Percentiles rank a stretch among this genome's conserved stretches.
Conservation (phyloP, 2,329 filamentous ascomycete species). For the Aspergillus neoniger region DNA sequence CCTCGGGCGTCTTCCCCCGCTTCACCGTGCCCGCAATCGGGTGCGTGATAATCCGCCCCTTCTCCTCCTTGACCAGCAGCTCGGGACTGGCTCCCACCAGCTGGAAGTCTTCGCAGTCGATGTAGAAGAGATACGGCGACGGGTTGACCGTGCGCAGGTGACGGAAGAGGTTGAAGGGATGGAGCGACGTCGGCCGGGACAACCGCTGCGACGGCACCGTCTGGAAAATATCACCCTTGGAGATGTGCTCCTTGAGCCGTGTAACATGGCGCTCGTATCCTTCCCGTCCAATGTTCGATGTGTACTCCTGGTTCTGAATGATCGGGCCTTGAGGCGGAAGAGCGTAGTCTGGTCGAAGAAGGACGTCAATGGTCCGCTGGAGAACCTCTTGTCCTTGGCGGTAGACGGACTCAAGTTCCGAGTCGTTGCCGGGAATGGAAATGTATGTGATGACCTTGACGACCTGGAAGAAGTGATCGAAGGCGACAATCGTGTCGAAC, state of each 20-base stretch:
- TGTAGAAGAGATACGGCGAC: conserved; percentile 94
- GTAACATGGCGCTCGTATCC: conserved; percentile 93
- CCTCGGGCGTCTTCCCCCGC: conserved; percentile 75
- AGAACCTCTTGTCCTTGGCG: conserved; percentile 66
- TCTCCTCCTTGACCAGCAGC: conserved; percentile 87
- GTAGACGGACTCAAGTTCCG: conserved; percentile 69
- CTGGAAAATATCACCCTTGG: conserved; percentile 92
- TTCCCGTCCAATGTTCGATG: conserved; percentile 83
- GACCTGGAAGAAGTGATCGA: conserved; percentile 91
- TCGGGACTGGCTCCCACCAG: conserved; percentile 95
- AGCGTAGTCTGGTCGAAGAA: conserved; percentile 73
- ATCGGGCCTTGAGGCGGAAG: conserved; percentile 77
- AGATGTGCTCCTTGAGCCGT: conserved; percentile 84
- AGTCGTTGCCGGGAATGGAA: conserved; percentile 61
- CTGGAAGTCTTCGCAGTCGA: conserved; percentile 88
- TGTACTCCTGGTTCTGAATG: conserved; percentile 72
- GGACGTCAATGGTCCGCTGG: conserved; percentile 66
- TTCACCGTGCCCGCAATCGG: conserved; percentile 96
- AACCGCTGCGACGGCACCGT: conserved; percentile 94
- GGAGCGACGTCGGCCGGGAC: conserved; percentile 81
- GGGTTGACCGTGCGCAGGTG: conserved; percentile 97
- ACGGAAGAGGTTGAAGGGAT: conserved; percentile 98
- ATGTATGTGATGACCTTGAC: conserved; percentile 94
- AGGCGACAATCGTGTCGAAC: conserved; percentile 89
- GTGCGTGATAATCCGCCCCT: conserved; percentile 87